Evolutionary conservation across 192 early-diverging fungal genomes (phyloP).

Genomic region (Entomortierella chlamydospora): DNA sequence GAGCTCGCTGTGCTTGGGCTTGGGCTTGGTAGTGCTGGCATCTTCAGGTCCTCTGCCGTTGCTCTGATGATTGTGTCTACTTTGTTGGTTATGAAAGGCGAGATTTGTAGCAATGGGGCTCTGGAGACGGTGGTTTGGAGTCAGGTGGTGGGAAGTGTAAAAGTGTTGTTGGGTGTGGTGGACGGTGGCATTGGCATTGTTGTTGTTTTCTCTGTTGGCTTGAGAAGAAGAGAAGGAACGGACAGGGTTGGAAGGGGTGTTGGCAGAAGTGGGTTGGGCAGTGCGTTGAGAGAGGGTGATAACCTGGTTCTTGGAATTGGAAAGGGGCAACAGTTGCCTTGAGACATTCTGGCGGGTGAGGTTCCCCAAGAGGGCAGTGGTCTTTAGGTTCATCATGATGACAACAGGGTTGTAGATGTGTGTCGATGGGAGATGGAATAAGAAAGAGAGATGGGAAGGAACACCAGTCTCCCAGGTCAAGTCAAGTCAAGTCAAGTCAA

Average conservation of each 20-base stretch:
- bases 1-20: slow-evolving; percentile 32
- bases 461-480: no score
- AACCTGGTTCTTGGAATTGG: slow-evolving; percentile 41
- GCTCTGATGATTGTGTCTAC: neutral
- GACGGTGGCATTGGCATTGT: slow-evolving; percentile 12
- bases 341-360: slow-evolving; percentile 42
- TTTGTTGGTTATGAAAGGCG: slow-evolving; percentile 16
- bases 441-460: neutral
- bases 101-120: slow-evolving; percentile 18
- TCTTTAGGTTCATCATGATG: slow-evolving; percentile 36
- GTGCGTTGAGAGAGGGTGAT: slow-evolving; percentile 39
- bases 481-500: no score
- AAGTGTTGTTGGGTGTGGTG: slow-evolving; percentile 9
- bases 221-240: slow-evolving; percentile 47
- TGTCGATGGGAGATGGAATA: neutral
- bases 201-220: slow-evolving; percentile 44
- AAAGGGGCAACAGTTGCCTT: slow-evolving; percentile 32
- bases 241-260: slow-evolving; percentile 40
- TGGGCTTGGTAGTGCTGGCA: neutral
- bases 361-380: slow-evolving; percentile 29
- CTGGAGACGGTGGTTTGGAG: slow-evolving; percentile 21
- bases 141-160: slow-evolving; percentile 8
- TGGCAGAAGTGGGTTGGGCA: slow-evolving; percentile 22
- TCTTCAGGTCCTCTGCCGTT: neutral
- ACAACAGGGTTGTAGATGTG: no score